Percentiles rank a stretch among this genome's conserved stretches.
phyloP scores from a whole-genome alignment of 2,329 filamentous ascomycete species.

The Apiospora phragmitis region DNA sequence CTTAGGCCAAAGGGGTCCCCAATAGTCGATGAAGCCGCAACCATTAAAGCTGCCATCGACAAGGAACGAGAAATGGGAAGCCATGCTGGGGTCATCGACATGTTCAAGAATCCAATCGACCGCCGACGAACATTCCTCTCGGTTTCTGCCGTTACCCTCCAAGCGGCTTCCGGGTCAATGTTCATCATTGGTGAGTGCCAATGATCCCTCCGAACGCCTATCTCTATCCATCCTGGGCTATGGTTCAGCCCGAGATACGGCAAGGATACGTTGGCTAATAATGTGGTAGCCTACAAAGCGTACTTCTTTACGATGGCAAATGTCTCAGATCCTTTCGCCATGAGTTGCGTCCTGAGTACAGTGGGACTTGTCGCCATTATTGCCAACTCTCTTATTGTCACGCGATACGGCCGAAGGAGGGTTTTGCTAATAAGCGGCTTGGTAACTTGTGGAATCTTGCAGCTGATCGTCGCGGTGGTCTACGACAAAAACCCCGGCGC shows the following conservation, averaged over 20 bases:
- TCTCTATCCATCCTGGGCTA: background rate
- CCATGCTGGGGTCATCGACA: constrained; percentile 39
- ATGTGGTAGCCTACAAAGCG: constrained; percentile 43
- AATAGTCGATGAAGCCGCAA: constrained; percentile 33
- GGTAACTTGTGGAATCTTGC: constrained; percentile 47
- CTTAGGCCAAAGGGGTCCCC: constrained; percentile 32
- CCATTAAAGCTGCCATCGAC: constrained; percentile 36
- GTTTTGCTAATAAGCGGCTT: constrained; percentile 49
- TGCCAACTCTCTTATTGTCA: constrained; percentile 48
- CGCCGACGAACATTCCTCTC: constrained; percentile 42
- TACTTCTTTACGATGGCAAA: constrained; percentile 58
- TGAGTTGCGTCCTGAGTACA: constrained; percentile 49
- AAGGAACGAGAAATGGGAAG: constrained; percentile 35
- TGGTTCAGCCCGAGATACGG: background rate
- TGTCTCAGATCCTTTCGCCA: constrained; percentile 50
- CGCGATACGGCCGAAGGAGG: constrained; percentile 47
- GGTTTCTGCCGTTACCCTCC: constrained; percentile 42
- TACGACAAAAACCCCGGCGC: constrained; percentile 41
- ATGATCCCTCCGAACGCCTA: background rate
- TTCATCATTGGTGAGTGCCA: constrained; percentile 39
- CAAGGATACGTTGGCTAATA: background rate
- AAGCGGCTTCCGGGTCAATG: constrained; percentile 47
- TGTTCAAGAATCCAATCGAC: constrained; percentile 46
- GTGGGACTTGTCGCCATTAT: constrained; percentile 50
- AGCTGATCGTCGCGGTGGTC: constrained; percentile 49